These are phyloP conservation scores for Fomitopsis palustris DNA, from an alignment of 1,284 basidiomycete species.

Conservation along the genomic window DNA sequence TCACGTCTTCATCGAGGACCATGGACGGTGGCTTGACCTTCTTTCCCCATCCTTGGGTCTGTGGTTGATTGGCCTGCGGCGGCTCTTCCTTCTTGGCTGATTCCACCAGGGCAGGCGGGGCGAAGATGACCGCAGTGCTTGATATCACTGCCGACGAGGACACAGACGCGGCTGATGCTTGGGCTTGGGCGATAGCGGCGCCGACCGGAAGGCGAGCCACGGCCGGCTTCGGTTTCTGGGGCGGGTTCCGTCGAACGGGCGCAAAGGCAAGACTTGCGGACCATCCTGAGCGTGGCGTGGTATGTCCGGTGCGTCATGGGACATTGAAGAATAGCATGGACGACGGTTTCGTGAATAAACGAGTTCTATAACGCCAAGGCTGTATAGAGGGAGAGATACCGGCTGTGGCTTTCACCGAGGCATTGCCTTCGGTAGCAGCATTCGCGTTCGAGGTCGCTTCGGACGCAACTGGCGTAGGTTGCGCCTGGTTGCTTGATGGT, in stretches of 20 bases:
- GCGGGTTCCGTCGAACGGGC: conserved; percentile 57
- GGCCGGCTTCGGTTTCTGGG: conserved; percentile 50
- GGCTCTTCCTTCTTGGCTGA: conserved; percentile 29
- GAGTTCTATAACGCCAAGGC: conserved; percentile 30
- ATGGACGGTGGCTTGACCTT: conserved; percentile 87
- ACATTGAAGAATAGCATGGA: conserved; percentile 26
- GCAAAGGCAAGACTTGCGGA: conserved; percentile 85
- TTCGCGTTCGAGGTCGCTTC: conserved; percentile 16
- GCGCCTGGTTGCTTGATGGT: conserved; percentile 9
- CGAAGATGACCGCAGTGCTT: conserved; percentile 69
- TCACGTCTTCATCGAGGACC: conserved; percentile 83
- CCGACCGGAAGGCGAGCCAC: conserved; percentile 58
- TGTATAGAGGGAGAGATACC: conserved; percentile 60
- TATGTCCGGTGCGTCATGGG: neutral
- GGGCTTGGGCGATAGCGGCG: conserved; percentile 43
- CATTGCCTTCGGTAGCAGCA: conserved; percentile 30
- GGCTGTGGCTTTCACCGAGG: conserved; percentile 68
- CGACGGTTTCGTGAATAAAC: conserved; percentile 34
- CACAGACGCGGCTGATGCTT: conserved; percentile 19
- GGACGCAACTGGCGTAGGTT: conserved; percentile 9
- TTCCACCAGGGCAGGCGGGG: conserved; percentile 60
- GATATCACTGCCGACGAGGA: conserved; percentile 40
- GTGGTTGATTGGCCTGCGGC: conserved; percentile 19
- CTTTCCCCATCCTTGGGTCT: conserved; percentile 67
- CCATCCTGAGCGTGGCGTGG: conserved; percentile 53